Base-by-base conservation (phyloP, 805 yeast species). In the Ogataea pilisensis region DNA sequence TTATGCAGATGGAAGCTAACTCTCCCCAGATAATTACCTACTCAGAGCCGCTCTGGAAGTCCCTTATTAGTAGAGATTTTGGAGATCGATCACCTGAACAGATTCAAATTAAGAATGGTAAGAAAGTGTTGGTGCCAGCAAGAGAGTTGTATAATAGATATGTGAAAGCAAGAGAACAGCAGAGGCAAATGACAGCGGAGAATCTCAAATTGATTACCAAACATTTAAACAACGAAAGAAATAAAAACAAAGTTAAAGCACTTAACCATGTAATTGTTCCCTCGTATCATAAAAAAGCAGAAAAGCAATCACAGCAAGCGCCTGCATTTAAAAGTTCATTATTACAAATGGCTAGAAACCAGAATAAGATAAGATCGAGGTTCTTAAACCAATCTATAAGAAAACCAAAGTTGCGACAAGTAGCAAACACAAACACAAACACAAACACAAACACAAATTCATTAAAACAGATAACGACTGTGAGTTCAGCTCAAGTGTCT, bases 51-150 rank as follows among this genome's bases (percentile, higher is more conserved):
- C 46, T 76, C 26, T 76, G 82, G 82, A 54, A 51, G 30, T 40
- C 44, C n/a, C 54, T 76, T 18, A 57, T 76, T 1, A 58, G 59
- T 30, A 64, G 70, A 41, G 81, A 75, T 50, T 76, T 76, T 45
- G 66, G 73, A 3, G 68, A 67, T 35, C 53, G 78, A 27, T 76
- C 78, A 13, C 14, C 42, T 3, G 50, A 43, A 9, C 49, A 41
- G 31, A 24, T 38, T 20, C 36, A 35, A 14, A 37, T 48, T 13
- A 44, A 48, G 34, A 42, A 44, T 25, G 58, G 56, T 14, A 42
- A 45, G 25, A 46, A 48, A 27, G 21, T 31, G 3, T 43, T 39
- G 5, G 61, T 66, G 59, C 66, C 71, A 17, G 58, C 69, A 20
- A 61, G 67, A 43, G 56, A 60, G 2, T 46, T 70, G 19, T 76